Evolutionary conservation across 2,329 filamentous ascomycete species (phyloP).

Genomic region (Fusarium hainanense): DNA sequence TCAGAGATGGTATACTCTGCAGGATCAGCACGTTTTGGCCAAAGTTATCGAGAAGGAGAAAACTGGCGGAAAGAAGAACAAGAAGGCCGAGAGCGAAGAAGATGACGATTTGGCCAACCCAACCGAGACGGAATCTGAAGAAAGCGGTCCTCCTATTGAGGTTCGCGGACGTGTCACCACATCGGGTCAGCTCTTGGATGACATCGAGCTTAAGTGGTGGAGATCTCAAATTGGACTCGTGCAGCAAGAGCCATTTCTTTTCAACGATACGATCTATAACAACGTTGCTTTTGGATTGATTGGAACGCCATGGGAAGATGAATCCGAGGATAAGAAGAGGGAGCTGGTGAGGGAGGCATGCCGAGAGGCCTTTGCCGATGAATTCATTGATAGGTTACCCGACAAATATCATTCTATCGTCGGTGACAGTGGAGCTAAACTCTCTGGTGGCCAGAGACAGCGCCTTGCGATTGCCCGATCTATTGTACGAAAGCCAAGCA

Average conservation of each 20-base stretch:
- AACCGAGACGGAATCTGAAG: constrained; percentile 49
- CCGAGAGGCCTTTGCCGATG: constrained; percentile 74
- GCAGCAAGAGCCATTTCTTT: constrained; percentile 75
- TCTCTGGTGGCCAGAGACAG: constrained; percentile 89
- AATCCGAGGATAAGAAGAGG: constrained; percentile 65
- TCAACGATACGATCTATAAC: constrained; percentile 72
- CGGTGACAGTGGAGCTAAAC: constrained; percentile 79
- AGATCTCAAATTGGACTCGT: constrained; percentile 72
- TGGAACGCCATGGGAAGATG: constrained; percentile 63
- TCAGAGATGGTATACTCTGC: constrained; percentile 76
- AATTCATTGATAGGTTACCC: constrained; percentile 74
- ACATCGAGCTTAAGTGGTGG: constrained; percentile 73
- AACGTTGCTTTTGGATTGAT: constrained; percentile 72
- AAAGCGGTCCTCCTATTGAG: constrained; percentile 57
- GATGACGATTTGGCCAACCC: constrained; percentile 44
- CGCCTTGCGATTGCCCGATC: constrained; percentile 81
- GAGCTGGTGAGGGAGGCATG: constrained; percentile 72
- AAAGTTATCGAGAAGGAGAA: constrained; percentile 62
- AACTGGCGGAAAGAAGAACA: constrained; percentile 56
- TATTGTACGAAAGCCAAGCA: constrained; percentile 76
- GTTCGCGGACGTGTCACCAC: constrained; percentile 62
- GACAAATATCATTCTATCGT: constrained; percentile 63
- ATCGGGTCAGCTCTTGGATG: constrained; percentile 63
- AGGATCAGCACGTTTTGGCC: constrained; percentile 63
- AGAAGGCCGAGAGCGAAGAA: constrained; percentile 51